Percentiles rank a stretch among this genome's conserved stretches.
Evolutionary conservation across 192 early-diverging fungal genomes (phyloP).

Genomic region (Umbelopsis vinacea): DNA sequence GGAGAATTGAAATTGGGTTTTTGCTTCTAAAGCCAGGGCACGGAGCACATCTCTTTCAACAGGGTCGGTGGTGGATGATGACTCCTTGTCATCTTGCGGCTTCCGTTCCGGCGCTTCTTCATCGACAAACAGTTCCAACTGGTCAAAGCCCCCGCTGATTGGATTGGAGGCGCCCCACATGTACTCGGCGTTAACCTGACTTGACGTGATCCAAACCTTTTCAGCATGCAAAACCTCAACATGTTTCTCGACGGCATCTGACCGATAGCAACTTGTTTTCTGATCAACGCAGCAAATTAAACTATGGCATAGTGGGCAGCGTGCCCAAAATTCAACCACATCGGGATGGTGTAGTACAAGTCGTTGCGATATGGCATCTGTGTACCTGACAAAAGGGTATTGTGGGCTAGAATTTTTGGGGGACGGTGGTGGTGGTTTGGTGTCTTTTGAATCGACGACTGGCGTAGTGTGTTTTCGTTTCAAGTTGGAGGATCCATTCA

Average conservation of each 20-base stretch:
- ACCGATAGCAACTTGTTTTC: constrained; percentile 14
- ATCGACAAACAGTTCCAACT: neutral
- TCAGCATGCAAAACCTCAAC: neutral
- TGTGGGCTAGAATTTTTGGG: neutral
- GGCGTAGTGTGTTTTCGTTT: neutral
- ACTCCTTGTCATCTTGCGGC: neutral
- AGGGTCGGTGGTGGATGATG: neutral
- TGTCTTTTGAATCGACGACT: neutral
- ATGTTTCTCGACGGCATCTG: constrained; percentile 10
- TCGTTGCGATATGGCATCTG: constrained; percentile 1
- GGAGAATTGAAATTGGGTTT: constrained; percentile 2
- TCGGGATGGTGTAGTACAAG: constrained; percentile 18
- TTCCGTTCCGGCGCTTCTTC: neutral
- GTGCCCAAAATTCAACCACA: constrained; percentile 14
- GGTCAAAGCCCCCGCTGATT: constrained; percentile 7
- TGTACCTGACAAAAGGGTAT: constrained; percentile 21
- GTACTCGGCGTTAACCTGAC: neutral
- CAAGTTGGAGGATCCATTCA: neutral
- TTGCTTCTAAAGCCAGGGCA: neutral
- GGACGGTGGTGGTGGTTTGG: too few relatives aligned
- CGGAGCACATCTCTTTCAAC: neutral
- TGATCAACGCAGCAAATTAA: constrained; percentile 2
- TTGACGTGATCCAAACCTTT: constrained; percentile 1
- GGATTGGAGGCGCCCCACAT: constrained; percentile 11
- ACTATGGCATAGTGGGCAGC: constrained; percentile 1